A percentile compares a stretch with the other conserved stretches of the same genome.
Evolutionary conservation across 1,284 basidiomycete genomes (phyloP).

Genomic region (Exobasidium rhododendri): DNA sequence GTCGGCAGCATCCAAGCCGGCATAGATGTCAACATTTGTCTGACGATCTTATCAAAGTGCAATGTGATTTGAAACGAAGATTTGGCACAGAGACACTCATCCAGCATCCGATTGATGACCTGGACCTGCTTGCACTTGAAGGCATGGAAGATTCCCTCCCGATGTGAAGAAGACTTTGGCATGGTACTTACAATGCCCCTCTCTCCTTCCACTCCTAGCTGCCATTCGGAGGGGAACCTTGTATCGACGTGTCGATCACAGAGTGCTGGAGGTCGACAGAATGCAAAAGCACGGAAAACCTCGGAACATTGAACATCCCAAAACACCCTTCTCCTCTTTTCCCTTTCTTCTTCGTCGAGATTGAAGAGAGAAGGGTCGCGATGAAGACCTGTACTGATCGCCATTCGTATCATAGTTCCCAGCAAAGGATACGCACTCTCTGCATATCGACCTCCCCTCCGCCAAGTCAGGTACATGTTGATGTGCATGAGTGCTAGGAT

Average conservation of each 20-base stretch:
- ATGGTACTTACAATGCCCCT: not conserved
- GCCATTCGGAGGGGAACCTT: constrained; percentile 7
- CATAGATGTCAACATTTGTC: not conserved
- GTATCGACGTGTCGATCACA: constrained; percentile 14
- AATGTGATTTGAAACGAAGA: not conserved
- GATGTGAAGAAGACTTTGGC: not conserved
- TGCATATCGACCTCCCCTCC: constrained; percentile 12
- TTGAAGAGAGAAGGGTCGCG: constrained; percentile 14
- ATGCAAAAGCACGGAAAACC: constrained; percentile 18
- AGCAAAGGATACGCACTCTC: constrained; percentile 9
- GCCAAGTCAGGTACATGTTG: constrained; percentile 10
- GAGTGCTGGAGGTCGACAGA: constrained; percentile 20
- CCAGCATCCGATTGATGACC: not conserved
- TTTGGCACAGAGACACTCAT: constrained; percentile 12
- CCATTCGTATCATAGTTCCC: constrained; percentile 1
- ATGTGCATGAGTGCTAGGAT: constrained; percentile 9
- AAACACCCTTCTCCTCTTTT: constrained; percentile 15
- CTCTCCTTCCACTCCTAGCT: not conserved
- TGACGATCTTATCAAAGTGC: not conserved
- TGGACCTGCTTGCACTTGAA: constrained; percentile 5
- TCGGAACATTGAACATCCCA: constrained; percentile 23
- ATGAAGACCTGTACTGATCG: constrained; percentile 14
- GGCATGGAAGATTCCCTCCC: not conserved
- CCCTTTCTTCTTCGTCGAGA: not conserved
- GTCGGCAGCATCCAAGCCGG: constrained; percentile 5